Evolutionary conservation across 2,329 filamentous ascomycete genomes (phyloP).

Genomic region (Incumbomyces delicatus): DNA sequence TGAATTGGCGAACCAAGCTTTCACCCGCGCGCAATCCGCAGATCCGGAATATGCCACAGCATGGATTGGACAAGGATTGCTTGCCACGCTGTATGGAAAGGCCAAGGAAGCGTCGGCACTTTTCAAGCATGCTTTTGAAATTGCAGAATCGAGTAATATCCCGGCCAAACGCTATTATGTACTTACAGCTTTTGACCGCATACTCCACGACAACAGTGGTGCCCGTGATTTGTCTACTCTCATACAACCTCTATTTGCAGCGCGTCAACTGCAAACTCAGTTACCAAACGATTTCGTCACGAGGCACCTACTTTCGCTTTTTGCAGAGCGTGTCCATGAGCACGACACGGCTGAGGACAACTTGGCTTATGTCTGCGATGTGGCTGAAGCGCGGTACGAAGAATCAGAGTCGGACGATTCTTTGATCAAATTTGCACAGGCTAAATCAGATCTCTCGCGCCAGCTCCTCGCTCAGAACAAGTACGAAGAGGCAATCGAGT

Average conservation of each 20-base stretch:
- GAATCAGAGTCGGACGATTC: conserved; percentile 64
- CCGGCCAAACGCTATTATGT: conserved; percentile 71
- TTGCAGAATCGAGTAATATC: conserved; percentile 66
- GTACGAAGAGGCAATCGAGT: conserved; percentile 62
- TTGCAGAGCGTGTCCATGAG: conserved; percentile 71
- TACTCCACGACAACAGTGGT: conserved; percentile 47
- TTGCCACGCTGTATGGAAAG: conserved; percentile 69
- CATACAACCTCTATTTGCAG: conserved; percentile 78
- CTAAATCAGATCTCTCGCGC: conserved; percentile 79
- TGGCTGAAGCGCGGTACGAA: conserved; percentile 75
- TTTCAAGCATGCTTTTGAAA: conserved; percentile 90
- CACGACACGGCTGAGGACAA: conserved; percentile 52
- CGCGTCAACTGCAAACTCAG: conserved; percentile 69
- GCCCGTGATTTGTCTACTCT: conserved; percentile 43
- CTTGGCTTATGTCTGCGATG: conserved; percentile 57
- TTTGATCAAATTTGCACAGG: conserved; percentile 67
- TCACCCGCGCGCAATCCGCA: conserved; percentile 81
- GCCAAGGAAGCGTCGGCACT: conserved; percentile 67
- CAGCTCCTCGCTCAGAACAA: conserved; percentile 61
- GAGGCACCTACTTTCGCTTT: conserved; percentile 67
- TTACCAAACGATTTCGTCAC: conserved; percentile 61
- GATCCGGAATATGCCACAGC: conserved; percentile 90
- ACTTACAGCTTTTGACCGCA: conserved; percentile 70
- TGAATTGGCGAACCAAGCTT: conserved; percentile 79
- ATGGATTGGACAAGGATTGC: conserved; percentile 85